phyloP scores from a whole-genome alignment of 805 yeast species.

The Clavispora fructus region DNA sequence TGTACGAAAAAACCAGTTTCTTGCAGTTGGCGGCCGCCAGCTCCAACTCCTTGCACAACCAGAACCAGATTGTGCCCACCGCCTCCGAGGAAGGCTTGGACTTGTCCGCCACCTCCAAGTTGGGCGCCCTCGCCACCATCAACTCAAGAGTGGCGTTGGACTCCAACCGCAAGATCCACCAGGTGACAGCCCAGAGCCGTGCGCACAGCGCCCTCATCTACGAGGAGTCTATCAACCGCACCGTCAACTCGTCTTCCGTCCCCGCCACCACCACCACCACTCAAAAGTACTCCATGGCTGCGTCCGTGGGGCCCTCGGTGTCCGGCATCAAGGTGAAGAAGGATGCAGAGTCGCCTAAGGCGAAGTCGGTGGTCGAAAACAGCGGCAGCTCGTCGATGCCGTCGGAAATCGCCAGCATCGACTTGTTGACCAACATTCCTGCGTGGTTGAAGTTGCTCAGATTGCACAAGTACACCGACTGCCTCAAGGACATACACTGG shows the following conservation, averaged over 20 bases:
- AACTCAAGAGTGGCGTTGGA: slow-evolving; percentile 49
- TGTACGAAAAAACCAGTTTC: slow-evolving; percentile 40
- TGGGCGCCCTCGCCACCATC: slow-evolving; percentile 64
- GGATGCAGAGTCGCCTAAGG: slow-evolving; percentile 5
- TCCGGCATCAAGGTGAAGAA: slow-evolving; percentile 1
- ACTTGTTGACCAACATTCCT: slow-evolving; percentile 70
- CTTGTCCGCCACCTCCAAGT: slow-evolving; percentile 45
- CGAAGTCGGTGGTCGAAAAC: neutral
- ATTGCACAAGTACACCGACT: slow-evolving; percentile 89
- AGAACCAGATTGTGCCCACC: slow-evolving; percentile 1
- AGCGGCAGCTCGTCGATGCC: slow-evolving; percentile 32
- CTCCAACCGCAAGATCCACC: slow-evolving; percentile 29
- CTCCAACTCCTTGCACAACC: slow-evolving; percentile 8
- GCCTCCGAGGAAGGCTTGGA: slow-evolving; percentile 14
- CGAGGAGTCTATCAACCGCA: slow-evolving; percentile 34
- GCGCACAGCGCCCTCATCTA: slow-evolving; percentile 6
- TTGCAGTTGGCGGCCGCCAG: slow-evolving; percentile 29
- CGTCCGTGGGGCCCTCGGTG: slow-evolving; percentile 1
- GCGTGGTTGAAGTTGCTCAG: slow-evolving; percentile 88
- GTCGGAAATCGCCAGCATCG: slow-evolving; percentile 34
- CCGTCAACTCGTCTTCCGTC: slow-evolving; percentile 32
- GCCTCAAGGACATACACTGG: slow-evolving; percentile 74
- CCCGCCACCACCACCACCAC: slow-evolving; percentile 18
- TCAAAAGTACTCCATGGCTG: slow-evolving; percentile 14
- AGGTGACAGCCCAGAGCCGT: slow-evolving; percentile 10